Conservation (phyloP, 257 asterid genomes). For the Ballota nigra region DNA sequence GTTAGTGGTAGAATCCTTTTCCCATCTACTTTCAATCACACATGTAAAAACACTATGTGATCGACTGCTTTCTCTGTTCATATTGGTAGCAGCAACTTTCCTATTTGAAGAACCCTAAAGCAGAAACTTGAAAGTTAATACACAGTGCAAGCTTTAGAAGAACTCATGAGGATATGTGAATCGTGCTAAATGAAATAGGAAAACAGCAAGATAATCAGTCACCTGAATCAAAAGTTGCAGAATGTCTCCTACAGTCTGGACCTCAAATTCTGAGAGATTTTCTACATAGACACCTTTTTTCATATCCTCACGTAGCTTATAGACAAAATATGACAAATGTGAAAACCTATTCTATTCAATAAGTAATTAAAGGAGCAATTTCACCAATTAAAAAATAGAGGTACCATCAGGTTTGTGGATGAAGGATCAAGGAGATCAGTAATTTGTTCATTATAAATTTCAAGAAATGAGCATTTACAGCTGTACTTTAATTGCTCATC, state of each 20-base stretch:
- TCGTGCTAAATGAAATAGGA: constrained; percentile 4
- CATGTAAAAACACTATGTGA: constrained; percentile 97
- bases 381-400: constrained; percentile 16
- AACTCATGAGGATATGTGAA: constrained; percentile 13
- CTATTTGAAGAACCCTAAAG: constrained; percentile 84
- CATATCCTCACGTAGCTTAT: constrained; percentile 85
- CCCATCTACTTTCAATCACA: constrained; percentile 96
- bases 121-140: constrained; percentile 20
- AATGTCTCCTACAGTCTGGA: constrained; percentile 83
- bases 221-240: constrained; percentile 91
- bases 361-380: constrained; percentile 6
- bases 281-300: constrained; percentile 90
- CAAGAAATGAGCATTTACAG: constrained; percentile 95
- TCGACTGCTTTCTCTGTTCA: constrained; percentile 99
- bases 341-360: constrained; percentile 8
- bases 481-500: constrained; percentile 72
- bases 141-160: constrained; percentile 12
- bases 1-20: constrained; percentile 78
- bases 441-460: constrained; percentile 93
- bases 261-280: constrained; percentile 90
- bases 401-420: constrained; percentile 89
- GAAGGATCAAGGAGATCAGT: constrained; percentile 96
- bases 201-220: constrained; percentile 9
- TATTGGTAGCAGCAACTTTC: constrained; percentile 91
- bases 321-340: constrained; percentile 21